phyloP scores from a whole-genome alignment of 371 early-diverging fungal genomes.

The Mucor piriformis region DNA sequence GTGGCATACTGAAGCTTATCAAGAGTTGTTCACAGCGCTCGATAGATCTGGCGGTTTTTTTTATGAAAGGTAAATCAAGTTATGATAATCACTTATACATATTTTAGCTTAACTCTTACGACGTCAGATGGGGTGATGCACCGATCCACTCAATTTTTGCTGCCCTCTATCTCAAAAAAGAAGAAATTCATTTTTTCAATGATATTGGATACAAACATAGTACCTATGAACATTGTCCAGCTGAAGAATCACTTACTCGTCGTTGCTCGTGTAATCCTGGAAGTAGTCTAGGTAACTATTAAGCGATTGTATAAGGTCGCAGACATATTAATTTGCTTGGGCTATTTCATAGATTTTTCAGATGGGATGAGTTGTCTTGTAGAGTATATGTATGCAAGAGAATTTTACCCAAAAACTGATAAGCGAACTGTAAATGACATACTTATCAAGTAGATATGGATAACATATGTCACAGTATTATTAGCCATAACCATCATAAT shows the following conservation, averaged over 20 bases:
- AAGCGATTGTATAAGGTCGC: neutral
- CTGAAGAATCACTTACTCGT: constrained; percentile 29
- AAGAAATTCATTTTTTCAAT: constrained; percentile 88
- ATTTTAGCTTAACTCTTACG: no score
- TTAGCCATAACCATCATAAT: no score
- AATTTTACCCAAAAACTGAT: constrained; percentile 7
- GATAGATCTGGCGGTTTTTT: constrained; percentile 73
- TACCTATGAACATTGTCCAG: constrained; percentile 72
- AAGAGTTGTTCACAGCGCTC: constrained; percentile 52
- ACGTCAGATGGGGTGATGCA: constrained; percentile 93
- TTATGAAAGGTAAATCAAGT: constrained; percentile 35
- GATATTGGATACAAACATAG: constrained; percentile 82
- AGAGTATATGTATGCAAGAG: constrained; percentile 35
- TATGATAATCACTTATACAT: neutral
- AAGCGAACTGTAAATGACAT: constrained; percentile 36
- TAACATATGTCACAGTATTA: no score
- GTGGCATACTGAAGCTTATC: constrained; percentile 68
- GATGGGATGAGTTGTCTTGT: constrained; percentile 45
- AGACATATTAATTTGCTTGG: no score
- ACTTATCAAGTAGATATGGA: neutral
- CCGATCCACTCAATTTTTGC: constrained; percentile 91
- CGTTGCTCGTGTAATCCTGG: constrained; percentile 40
- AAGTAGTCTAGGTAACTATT: constrained; percentile 31
- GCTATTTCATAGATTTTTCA: constrained; percentile 40
- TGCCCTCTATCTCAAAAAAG: constrained; percentile 63